A percentile compares a stretch with the other conserved stretches of the same genome.
Conservation (phyloP, 2,329 filamentous ascomycete genomes). For the Cytospora piceae region DNA sequence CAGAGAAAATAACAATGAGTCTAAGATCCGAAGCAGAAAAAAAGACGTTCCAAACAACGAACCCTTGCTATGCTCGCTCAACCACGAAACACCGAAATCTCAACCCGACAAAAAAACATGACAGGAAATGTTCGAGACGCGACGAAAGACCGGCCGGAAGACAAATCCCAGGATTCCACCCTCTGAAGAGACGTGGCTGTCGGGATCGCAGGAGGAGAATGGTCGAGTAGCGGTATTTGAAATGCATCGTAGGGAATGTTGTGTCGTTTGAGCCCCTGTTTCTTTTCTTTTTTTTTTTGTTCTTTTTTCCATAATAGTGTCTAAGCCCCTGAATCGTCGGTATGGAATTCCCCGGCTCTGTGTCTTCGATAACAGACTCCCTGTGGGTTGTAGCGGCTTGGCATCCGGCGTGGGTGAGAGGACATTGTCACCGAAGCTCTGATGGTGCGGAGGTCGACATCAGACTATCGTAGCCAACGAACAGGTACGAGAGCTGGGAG, state of each 20-base stretch:
- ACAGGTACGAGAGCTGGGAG: slow-evolving; percentile 54
- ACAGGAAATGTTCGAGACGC: slow-evolving; percentile 8
- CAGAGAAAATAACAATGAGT: slow-evolving; percentile 16
- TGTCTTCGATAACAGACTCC: slow-evolving; percentile 28
- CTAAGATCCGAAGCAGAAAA: slow-evolving; percentile 21
- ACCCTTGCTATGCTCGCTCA: slow-evolving; percentile 29
- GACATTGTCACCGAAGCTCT: slow-evolving; percentile 28
- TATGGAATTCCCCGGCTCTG: slow-evolving; percentile 10
- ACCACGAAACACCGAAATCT: slow-evolving; percentile 22
- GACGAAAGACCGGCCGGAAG: slow-evolving; percentile 16
- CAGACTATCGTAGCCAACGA: slow-evolving; percentile 50
- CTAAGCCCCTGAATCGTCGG: not conserved
- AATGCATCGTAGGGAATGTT: slow-evolving; percentile 9
- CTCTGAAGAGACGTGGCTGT: slow-evolving; percentile 15
- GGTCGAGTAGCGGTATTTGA: slow-evolving; percentile 11
- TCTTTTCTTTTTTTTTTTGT: too few species aligned
- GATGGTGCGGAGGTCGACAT: slow-evolving; percentile 45
- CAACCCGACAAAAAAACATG: slow-evolving; percentile 12
- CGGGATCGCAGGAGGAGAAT: slow-evolving; percentile 7
- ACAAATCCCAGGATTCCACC: slow-evolving; percentile 1
- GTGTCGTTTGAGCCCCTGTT: not conserved
- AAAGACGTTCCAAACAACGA: not conserved
- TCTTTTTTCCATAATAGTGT: slow-evolving; percentile 9
- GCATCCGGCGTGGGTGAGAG: slow-evolving; percentile 29
- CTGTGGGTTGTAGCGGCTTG: slow-evolving; percentile 27